A percentile compares a stretch with the other conserved stretches of the same genome.
Conservation (phyloP, 1,284 basidiomycete species). For the Rhodotorula mucilaginosa region DNA sequence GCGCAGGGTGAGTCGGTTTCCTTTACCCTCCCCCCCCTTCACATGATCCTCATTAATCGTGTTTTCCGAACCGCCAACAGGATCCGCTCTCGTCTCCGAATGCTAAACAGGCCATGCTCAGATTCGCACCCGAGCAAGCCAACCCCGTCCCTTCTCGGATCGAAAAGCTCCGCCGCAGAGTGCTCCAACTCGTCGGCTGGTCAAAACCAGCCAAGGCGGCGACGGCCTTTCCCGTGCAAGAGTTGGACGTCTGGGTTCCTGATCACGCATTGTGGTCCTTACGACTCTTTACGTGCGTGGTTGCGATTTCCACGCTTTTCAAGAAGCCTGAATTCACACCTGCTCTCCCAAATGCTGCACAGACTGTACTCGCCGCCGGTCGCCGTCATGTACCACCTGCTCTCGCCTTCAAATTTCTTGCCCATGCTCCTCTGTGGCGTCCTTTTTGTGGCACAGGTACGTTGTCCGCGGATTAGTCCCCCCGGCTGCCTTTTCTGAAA, state of each 20-base stretch:
- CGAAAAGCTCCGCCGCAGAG: constrained; percentile 4
- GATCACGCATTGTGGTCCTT: constrained; percentile 38
- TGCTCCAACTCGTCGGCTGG: not conserved
- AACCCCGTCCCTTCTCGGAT: not conserved
- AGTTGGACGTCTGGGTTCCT: constrained; percentile 42
- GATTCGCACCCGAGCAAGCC: constrained; percentile 16
- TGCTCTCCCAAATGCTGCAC: not conserved
- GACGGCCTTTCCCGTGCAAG: constrained; percentile 35
- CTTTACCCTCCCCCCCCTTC: too few species aligned
- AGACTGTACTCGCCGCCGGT: constrained; percentile 41
- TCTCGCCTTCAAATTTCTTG: constrained; percentile 34
- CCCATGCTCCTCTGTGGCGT: constrained; percentile 16
- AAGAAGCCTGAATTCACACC: too few species aligned
- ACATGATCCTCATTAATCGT: too few species aligned
- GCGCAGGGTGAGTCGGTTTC: constrained; percentile 44
- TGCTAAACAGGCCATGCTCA: constrained; percentile 26
- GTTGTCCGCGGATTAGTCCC: not conserved
- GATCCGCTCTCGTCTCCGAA: constrained; percentile 41
- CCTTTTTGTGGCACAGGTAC: constrained; percentile 24
- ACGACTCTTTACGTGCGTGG: constrained; percentile 37
- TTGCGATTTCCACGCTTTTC: not conserved
- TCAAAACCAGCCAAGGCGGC: not conserved
- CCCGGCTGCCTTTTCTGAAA: too few species aligned
- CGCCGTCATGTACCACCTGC: constrained; percentile 40
- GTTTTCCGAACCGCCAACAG: too few species aligned